Evolutionary conservation across 495 filamentous ascomycete genomes (phyloP).

Genomic region (Penicillium roqueforti): DNA sequence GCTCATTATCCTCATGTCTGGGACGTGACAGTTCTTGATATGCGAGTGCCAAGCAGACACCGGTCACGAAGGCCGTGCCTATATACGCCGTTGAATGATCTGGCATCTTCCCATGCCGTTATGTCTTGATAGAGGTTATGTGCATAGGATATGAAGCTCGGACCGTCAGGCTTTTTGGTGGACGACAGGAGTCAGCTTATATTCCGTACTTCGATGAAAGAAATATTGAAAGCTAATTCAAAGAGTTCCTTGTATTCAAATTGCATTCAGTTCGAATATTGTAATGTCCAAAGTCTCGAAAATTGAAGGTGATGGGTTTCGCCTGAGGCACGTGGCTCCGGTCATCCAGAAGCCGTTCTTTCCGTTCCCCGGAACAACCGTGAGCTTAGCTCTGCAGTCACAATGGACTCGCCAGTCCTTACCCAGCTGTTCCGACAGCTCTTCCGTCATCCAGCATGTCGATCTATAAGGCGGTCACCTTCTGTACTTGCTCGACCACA

Average conservation of each 20-base stretch:
- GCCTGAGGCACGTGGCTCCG: conserved; percentile 18
- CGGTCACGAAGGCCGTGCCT: conserved; percentile 67
- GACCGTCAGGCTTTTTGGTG: not conserved
- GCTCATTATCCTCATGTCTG: conserved; percentile 41
- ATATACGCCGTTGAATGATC: conserved; percentile 44
- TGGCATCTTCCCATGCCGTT: conserved; percentile 15
- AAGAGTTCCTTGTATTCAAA: not conserved
- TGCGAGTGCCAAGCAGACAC: conserved; percentile 65
- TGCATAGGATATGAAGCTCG: conserved; percentile 6
- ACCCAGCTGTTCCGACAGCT: conserved; percentile 78
- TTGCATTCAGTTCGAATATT: no score
- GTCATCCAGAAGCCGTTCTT: conserved; percentile 1
- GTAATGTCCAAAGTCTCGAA: not conserved
- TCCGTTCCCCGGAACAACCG: conserved; percentile 5
- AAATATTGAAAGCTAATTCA: not conserved
- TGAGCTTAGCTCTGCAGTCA: conserved; percentile 10
- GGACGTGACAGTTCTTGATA: conserved; percentile 67
- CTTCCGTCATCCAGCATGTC: conserved; percentile 65
- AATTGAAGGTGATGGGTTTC: not conserved
- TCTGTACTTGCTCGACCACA: conserved; percentile 31
- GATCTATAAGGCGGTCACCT: conserved; percentile 45
- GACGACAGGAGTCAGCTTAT: not conserved
- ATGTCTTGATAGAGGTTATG: conserved; percentile 5
- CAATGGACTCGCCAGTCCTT: conserved; percentile 81
- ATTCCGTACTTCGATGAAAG: not conserved